Base-by-base conservation (phyloP, 805 yeast species). In the Nakazawaea anatomiae region DNA sequence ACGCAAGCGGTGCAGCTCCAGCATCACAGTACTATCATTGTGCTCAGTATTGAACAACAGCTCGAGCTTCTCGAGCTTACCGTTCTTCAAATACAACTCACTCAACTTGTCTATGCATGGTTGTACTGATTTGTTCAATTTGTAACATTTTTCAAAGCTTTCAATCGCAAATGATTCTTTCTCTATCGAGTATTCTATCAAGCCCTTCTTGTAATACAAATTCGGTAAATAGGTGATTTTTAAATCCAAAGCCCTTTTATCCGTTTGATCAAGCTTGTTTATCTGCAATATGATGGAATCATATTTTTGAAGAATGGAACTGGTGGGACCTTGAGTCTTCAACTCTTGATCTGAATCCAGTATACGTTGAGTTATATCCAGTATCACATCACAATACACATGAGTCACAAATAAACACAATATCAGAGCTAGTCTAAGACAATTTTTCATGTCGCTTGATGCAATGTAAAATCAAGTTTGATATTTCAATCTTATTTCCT, bases 201-300 rank as follows among this genome's bases (percentile, higher is more conserved):
- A 61, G 0, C 89, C 90, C 50, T 76, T 74, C 60, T 80, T 83
- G 60, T 77, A 82, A 54, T 75, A 73, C 1, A 83, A 63, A 54
- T 75, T 77, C 0, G 81, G 65, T 14, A 76, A 53, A 5, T 58
- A 54, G 7, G 60, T 54, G 44, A 38, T 52, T 9, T 46, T 45
- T 27, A 55, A 31, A 39, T 39, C 40, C 14, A 42, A 7, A 25
- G 27, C 28, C 11, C 8, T 38, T 29, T 38, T 35, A 36, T 14
- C 46, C 14, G 46, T 31, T 35, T 27, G 44, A 38, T 46, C 44
- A 44, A 42, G 12, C 36, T 54, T 55, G 32, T 54, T 50, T 12
- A 65, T 48, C 5, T 55, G 57, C 9, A 51, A 39, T 12, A 63
- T 44, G 0, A 65, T 40, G 4, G 56, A 31, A 39, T 66, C 69